Evolutionary conservation across 2,329 filamentous ascomycete species (phyloP), one percentile per base, ranked within the genome.

Genomic region (Conoideocrella luteorostrata): DNA sequence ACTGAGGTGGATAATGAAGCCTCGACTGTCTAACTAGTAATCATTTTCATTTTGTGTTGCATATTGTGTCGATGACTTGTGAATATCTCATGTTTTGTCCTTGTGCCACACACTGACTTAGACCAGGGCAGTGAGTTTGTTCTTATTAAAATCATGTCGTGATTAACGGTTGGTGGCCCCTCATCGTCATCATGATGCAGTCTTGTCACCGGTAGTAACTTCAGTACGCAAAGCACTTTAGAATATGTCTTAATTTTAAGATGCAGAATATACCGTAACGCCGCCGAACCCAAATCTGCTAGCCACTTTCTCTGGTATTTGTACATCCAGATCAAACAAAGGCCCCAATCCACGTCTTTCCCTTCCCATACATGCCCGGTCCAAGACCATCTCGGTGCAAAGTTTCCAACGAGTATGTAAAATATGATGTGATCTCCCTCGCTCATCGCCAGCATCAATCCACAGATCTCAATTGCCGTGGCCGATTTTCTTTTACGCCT

Each of bases 241-340:
- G 28, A 24, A 23, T 17, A 42, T 42, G 35, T 28, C 17, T 47
- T 37, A 36, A 47, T 40, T 45, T 23, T 11, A 28, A 6, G 32
- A 45, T 46, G 42, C 32, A 56, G 57, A 46, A 58, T 54, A 53
- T 60, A 58, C 60, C 62, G 56, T 55, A 65, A 65, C 62, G 63
- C 63, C 64, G 56, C 58, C 64, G 56, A 56, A 58, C 60, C 57
- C 39, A 46, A 53, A 52, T 54, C 46, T 52, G 43, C 45, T 47
- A 51, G 53, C 51, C 49, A 51, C 44, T 53, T 48, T 54, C 47
- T 58, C 60, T 61, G 60, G 59, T 59, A 64, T 60, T 21, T 54
- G 18, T 61, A 63, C 61, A 63, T 49, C 60, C 57, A 64, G 61
- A 62, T 53, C 52, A 56, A 43, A 47, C 47, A 45, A 41, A 20